Evolutionary conservation across 75 land plant genomes (phyloP), one percentile per base, ranked within the genome.

Genomic region (Chamaecyparis obtusa): DNA sequence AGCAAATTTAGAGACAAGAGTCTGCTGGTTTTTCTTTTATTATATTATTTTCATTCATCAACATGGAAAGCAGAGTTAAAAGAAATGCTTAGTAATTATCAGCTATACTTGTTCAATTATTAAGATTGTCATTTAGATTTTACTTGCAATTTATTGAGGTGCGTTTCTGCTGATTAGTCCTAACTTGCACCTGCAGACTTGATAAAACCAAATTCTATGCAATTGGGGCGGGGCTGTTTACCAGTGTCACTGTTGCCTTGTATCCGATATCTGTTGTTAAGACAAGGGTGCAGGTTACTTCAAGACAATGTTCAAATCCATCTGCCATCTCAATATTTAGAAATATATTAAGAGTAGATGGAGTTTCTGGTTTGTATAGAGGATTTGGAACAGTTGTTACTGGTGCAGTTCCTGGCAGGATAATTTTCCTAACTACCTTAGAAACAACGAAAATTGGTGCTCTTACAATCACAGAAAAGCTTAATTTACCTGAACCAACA

Each of bases 191-290:
- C 60, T 93, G 93, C 94, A 98, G 99, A 90, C 92, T 98, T 71
- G 95, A 98, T 89, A 97, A 97, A 89, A 92, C 97, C 11, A 98
- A 95, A 86, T 95, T 96, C 55, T 98, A 94, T 90, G 91, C 92
- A 19, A 92, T 95, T 44, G 99, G 99, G 84, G 99, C 99, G 87
- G 99, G 99, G 60, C 87, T 98, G 43, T 98, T 98, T 89, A 94
- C 99, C 11, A 97, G 99, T 67, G 89, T 98, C 33, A 97, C 99
- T 46, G 95, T 94, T 55, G 90, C 90, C 19, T 72, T 98, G 87
- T 98, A 97, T 80, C 99, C 99, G 16, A 88, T 98, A 27, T 95
- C 97, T 86, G 99, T 98, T 41, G 88, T 98, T 74, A 98, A 98
- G 91, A 98, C 99, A 51, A 93, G 99, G 85, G 86, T 98, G 89